Evolutionary conservation across 2,329 filamentous ascomycete genomes (phyloP), one percentile per base, ranked within the genome.

Genomic region (Coniochaeta prunicola): DNA sequence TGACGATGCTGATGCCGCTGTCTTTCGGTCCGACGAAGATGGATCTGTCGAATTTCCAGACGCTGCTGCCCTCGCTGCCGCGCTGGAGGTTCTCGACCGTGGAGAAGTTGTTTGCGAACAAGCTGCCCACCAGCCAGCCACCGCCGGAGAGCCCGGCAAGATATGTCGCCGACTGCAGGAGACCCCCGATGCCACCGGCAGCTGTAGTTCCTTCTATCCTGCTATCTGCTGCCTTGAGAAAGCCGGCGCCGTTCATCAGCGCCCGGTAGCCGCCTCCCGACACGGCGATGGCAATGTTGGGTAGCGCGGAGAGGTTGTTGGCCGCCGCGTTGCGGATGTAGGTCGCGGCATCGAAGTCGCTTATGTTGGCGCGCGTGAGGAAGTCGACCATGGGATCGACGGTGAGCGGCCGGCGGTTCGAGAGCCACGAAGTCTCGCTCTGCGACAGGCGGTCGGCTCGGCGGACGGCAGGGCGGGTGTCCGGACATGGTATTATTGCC

Each of bases 221-320:
- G 65, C 74, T 82, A 70, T 96, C 92, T 64, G 91, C 92, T 0
- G 91, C 92, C 31, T 89, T 83, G 17, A 96, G 66, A 48, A 87
- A 88, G 61, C 92, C 92, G 17, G 87, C 92, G 38, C 90, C 91
- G 68, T 89, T 93, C 76, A 92, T 78, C 76, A 96, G 79, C n/a
- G 92, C 91, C 59, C 92, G 81, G 70, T 94, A 96, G 36, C 92
- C 92, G 69, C 92, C 92, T 13, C 91, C 91, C 0, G 90, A 94
- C 50, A 89, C 77, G 12, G 91, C 90, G 62, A 96, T 83, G 17
- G 80, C 91, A 61, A 96, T 86, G 64, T 79, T 80, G 57, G 80
- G 80, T 61, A 80, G 71, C 28, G 75, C 72, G 17, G 64, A 60
- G 57, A 68, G 87, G 69, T 92, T 90, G 70, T 87, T 86, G 31